Conservation (phyloP, 2,329 filamentous ascomycete genomes). For the Cryphonectria carpinicola region DNA sequence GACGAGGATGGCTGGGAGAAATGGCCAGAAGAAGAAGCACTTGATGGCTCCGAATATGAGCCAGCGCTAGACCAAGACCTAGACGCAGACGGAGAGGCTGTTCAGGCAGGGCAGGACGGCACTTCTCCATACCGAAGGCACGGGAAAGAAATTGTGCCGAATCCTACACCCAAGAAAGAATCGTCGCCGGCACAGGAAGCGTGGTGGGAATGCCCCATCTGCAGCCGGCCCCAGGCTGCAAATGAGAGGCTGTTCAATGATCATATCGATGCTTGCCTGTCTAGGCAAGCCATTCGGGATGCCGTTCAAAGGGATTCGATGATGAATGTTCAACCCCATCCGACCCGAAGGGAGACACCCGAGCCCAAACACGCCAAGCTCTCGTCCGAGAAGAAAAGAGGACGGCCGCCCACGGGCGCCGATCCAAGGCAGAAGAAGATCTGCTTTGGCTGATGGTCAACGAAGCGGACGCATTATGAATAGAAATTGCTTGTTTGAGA, state of each 20-base stretch:
- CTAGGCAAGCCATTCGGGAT: conserved; percentile 82
- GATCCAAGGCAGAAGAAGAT: conserved; percentile 58
- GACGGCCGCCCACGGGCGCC: conserved; percentile 35
- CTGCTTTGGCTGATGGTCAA: conserved; percentile 49
- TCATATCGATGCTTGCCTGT: conserved; percentile 92
- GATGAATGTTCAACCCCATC: conserved; percentile 30
- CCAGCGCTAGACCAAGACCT: conserved; percentile 12
- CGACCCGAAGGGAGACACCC: conserved; percentile 39
- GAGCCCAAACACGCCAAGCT: conserved; percentile 43
- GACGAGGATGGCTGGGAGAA: conserved; percentile 65
- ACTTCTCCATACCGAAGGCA: conserved; percentile 42
- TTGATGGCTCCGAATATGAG: conserved; percentile 39
- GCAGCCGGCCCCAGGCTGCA: conserved; percentile 72
- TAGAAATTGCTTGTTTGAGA: not conserved
- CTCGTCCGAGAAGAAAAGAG: conserved; percentile 43
- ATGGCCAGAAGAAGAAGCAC: conserved; percentile 70
- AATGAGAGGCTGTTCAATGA: conserved; percentile 82
- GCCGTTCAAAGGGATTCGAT: conserved; percentile 63
- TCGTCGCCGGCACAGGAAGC: conserved; percentile 45
- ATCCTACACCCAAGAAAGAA: conserved; percentile 48
- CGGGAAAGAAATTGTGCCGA: conserved; percentile 57
- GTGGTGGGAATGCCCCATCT: conserved; percentile 88
- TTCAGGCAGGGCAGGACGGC: conserved; percentile 52
- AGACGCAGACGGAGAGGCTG: conserved; percentile 54
- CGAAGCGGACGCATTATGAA: too few relatives aligned